Evolutionary conservation across 2,329 filamentous ascomycete genomes (phyloP), one percentile per base, ranked within the genome.

Genomic region (Biscogniauxia mediterranea): DNA sequence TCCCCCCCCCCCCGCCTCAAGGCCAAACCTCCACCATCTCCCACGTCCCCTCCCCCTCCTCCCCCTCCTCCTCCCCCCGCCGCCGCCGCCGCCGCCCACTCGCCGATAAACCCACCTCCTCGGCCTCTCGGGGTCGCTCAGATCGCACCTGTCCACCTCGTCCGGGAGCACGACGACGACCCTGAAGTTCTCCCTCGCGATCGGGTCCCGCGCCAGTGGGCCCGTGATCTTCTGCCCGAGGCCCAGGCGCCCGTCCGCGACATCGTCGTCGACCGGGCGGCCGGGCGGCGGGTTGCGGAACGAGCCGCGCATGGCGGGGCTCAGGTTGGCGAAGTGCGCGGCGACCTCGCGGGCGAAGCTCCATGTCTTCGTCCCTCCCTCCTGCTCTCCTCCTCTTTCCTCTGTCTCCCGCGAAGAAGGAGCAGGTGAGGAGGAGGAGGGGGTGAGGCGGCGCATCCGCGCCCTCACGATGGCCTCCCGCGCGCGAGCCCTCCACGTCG

Each of bases 311-410:
- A 97, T 92, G 0, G 81, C 79, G 6, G 94, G 94, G 67, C 85
- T 89, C 68, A 95, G 77, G 75, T 97, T 97, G 20, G 92, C 94
- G 83, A 97, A 98, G 74, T 95, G 91, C 55, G 86, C 91, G 56
- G 91, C 93, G 46, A 97, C 76, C 77, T 97, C 93, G 64, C 81
- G 89, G 54, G 79, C 78, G 89, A 92, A 97, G 67, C 85, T 89
- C 92, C 93, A 97, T 1, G 80, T 76, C 17, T 73, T 74, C 23
- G 23, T 52, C 79, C 76, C 13, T 42, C 8, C 42, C 56, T 8
- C 15, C 52, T 54, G 9, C 25, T 50, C 26, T 17, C 57, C 19
- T 20, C n/a, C n/a, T n/a, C n/a, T n/a, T n/a, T n/a, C n/a, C n/a
- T n/a, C n/a, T n/a, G n/a, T n/a, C n/a, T n/a, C n/a, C n/a, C 3